Conservation (phyloP, 495 filamentous ascomycete species). For the Neurospora intermedia region DNA sequence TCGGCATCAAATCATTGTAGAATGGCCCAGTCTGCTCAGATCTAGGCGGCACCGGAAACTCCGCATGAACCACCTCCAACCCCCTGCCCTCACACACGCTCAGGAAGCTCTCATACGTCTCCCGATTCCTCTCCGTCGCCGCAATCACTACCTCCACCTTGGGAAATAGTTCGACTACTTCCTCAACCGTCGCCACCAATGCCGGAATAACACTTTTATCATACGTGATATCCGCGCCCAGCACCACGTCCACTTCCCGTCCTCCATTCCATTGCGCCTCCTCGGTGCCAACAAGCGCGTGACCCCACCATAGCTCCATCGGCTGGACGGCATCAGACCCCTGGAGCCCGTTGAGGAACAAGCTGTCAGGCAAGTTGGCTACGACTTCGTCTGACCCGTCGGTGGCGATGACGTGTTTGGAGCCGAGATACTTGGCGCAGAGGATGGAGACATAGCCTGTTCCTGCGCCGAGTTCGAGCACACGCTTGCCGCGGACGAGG, state of each 20-base stretch:
- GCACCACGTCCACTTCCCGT: slow-evolving; percentile 31
- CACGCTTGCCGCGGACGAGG: slow-evolving; percentile 41
- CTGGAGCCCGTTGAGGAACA: slow-evolving; percentile 54
- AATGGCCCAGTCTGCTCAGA: slow-evolving; percentile 37
- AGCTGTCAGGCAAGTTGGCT: slow-evolving; percentile 53
- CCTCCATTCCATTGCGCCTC: slow-evolving; percentile 34
- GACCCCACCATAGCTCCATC: slow-evolving; percentile 52
- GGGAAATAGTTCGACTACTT: slow-evolving; percentile 29
- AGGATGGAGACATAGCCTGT: slow-evolving; percentile 79
- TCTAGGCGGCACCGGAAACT: slow-evolving; percentile 23
- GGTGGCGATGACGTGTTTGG: slow-evolving; percentile 55
- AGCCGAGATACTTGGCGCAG: slow-evolving; percentile 62
- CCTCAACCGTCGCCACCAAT: slow-evolving; percentile 34
- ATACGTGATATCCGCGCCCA: slow-evolving; percentile 45
- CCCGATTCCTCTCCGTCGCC: slow-evolving; percentile 37
- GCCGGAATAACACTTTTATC: slow-evolving; percentile 34
- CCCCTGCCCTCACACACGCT: slow-evolving; percentile 20
- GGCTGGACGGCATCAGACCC: slow-evolving; percentile 29
- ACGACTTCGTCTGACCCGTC: slow-evolving; percentile 72
- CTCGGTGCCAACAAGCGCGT: slow-evolving; percentile 35
- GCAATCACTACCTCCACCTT: slow-evolving; percentile 30
- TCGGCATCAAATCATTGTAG: slow-evolving; percentile 32
- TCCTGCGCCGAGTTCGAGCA: slow-evolving; percentile 84
- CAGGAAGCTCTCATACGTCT: slow-evolving; percentile 34
- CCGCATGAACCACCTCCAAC: slow-evolving; percentile 24